Percentiles rank a stretch among this genome's conserved stretches.
These are phyloP conservation scores for Penicillium decumbens DNA, from an alignment of 2,329 filamentous ascomycete genomes.

Conservation along the genomic window DNA sequence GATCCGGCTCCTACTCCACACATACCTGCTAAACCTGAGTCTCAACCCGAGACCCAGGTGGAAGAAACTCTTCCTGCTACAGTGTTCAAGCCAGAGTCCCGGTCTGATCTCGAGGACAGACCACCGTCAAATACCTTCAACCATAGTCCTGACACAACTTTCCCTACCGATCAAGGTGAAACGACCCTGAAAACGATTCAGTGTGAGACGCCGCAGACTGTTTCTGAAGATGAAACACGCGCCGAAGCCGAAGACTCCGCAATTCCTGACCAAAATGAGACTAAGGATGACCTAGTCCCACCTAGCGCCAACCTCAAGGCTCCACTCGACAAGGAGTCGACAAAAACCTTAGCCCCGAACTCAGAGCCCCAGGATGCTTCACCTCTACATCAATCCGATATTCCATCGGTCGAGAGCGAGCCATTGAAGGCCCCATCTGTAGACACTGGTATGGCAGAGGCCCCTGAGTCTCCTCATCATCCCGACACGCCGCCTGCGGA, in stretches of 20 bases:
- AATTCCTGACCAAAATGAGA: conserved; percentile 20
- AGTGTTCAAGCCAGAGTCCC: conserved; percentile 22
- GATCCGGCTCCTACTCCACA: conserved; percentile 5
- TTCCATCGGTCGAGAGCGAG: conserved; percentile 14
- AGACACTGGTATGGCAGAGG: conserved; percentile 10
- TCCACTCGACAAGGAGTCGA: conserved; percentile 26
- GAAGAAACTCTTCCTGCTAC: conserved; percentile 11
- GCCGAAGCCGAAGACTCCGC: conserved; percentile 22
- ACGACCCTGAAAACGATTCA: conserved; percentile 11
- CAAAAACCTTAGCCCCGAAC: conserved; percentile 24
- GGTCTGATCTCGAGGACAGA: too few relatives aligned
- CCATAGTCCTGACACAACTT: conserved; percentile 11
- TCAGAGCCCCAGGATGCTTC: conserved; percentile 24
- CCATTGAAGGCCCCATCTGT: conserved; percentile 14
- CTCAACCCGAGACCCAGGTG: conserved; percentile 1
- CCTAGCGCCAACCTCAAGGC: conserved; percentile 29
- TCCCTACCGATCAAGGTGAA: conserved; percentile 12
- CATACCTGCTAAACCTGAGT: not conserved
- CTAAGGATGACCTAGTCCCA: conserved; percentile 29
- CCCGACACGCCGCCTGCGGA: conserved; percentile 17
- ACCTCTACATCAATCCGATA: conserved; percentile 17
- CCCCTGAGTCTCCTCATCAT: conserved; percentile 16
- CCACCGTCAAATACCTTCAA: conserved; percentile 16
- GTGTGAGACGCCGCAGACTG: conserved; percentile 15
- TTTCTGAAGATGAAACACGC: conserved; percentile 26